Evolutionary conservation across 2,329 filamentous ascomycete genomes (phyloP).

Genomic region (Fonsecaea erecta): DNA sequence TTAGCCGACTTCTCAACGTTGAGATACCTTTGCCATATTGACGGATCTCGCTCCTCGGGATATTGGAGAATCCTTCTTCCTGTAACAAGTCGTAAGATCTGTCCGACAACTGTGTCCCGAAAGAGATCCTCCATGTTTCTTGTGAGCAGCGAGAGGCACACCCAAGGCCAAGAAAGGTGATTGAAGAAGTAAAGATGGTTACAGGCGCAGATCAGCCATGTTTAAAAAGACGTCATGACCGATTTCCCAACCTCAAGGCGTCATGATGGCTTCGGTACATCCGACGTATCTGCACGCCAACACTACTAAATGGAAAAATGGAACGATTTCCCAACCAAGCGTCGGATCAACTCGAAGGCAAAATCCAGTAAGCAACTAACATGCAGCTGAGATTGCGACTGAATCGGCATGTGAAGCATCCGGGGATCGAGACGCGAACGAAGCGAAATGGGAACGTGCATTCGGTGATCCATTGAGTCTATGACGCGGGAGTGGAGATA

Average conservation of each 20-base stretch:
- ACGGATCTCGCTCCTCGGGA: conserved; percentile 14
- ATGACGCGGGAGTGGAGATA: conserved; percentile 18
- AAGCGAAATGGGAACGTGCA: neutral
- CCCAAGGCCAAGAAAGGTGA: neutral
- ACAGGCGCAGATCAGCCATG: neutral
- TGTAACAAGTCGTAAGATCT: conserved; percentile 13
- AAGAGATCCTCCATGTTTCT: conserved; percentile 38
- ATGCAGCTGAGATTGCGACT: conserved; percentile 45
- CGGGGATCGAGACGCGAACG: conserved; percentile 35
- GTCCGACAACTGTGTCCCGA: conserved; percentile 10
- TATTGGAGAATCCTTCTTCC: conserved; percentile 13
- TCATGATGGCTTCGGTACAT: conserved; percentile 2
- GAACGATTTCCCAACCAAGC: conserved; percentile 46
- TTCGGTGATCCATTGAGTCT: conserved; percentile 1
- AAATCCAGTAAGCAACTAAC: conserved; percentile 43
- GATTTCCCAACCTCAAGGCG: conserved; percentile 42
- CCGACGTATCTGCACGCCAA: neutral
- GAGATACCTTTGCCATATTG: conserved; percentile 40
- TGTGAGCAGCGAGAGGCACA: neutral
- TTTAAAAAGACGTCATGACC: conserved; percentile 48
- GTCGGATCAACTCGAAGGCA: neutral
- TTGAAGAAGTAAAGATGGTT: neutral
- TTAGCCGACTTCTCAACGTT: conserved; percentile 56
- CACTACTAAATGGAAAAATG: conserved; percentile 52
- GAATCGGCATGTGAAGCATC: conserved; percentile 1